Evolutionary conservation across 2,329 filamentous ascomycete species (phyloP).

Genomic region (Aspergillus chevalieri): DNA sequence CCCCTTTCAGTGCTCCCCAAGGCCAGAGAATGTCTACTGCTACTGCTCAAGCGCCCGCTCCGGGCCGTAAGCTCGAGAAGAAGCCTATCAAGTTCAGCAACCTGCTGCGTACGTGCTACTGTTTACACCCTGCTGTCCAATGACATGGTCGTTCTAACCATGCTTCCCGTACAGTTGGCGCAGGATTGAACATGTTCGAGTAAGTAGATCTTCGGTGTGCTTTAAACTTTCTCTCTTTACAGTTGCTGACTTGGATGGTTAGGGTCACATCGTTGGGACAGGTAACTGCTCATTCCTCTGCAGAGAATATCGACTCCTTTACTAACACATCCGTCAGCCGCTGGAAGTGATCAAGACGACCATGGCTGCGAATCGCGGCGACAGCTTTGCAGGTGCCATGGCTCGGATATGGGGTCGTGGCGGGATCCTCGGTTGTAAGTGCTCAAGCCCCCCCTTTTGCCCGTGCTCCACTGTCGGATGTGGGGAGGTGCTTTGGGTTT

Average conservation of each 20-base stretch:
- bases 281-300: slow-evolving; percentile 33
- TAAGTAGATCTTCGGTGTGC: slow-evolving; percentile 35
- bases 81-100: slow-evolving; percentile 99
- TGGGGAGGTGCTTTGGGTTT: slow-evolving; percentile 7
- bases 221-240: not conserved
- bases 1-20: slow-evolving; percentile 55
- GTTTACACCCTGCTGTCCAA: not conserved
- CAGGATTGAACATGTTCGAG: slow-evolving; percentile 94
- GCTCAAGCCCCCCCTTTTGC: slow-evolving; percentile 1
- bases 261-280: slow-evolving; percentile 65
- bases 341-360: slow-evolving; percentile 99
- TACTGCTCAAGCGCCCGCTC: slow-evolving; percentile 44
- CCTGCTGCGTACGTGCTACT: slow-evolving; percentile 60
- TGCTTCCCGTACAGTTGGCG: slow-evolving; percentile 55
- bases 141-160: slow-evolving; percentile 17
- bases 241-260: slow-evolving; percentile 14
- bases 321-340: slow-evolving; percentile 64
- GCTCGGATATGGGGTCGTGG: slow-evolving; percentile 87
- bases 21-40: slow-evolving; percentile 53
- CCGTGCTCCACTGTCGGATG: slow-evolving; percentile 7
- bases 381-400: slow-evolving; percentile 77
- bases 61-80: slow-evolving; percentile 72
- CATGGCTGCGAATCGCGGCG: slow-evolving; percentile 93
- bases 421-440: slow-evolving; percentile 86
- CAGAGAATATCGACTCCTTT: slow-evolving; percentile 1